A percentile compares a stretch with the other conserved stretches of the same genome.
phyloP scores from a whole-genome alignment of 73 alveolate genomes.

The Paramecium octaurelia region DNA sequence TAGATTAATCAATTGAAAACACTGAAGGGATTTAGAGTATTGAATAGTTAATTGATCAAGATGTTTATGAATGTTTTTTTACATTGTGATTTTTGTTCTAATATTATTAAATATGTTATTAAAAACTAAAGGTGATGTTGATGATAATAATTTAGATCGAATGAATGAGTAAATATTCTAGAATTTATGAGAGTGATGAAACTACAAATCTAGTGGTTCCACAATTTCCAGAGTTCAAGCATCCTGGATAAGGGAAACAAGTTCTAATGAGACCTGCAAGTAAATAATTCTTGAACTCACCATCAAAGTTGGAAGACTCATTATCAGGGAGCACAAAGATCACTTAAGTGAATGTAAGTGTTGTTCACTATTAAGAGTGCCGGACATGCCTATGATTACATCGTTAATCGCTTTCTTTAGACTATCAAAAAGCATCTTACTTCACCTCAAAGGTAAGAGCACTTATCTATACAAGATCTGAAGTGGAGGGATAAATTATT shows the following conservation, averaged over 20 bases:
- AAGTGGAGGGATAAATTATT: constrained; percentile 34
- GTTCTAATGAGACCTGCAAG: neutral
- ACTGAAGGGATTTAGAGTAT: neutral
- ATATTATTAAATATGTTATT: neutral
- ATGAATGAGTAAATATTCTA: neutral
- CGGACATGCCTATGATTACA: neutral
- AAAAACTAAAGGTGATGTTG: constrained; percentile 38
- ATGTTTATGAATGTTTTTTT: constrained; percentile 33
- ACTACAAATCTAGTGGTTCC: neutral
- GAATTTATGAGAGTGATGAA: constrained; percentile 13
- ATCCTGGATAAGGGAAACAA: neutral
- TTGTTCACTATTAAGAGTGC: neutral
- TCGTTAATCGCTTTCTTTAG: constrained; percentile 19
- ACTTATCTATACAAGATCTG: neutral
- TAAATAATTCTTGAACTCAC: constrained; percentile 10
- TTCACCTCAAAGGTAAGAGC: neutral
- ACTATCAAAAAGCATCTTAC: constrained; percentile 14
- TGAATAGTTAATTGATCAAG: neutral
- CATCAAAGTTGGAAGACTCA: neutral
- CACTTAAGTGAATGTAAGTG: neutral
- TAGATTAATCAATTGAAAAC: neutral
- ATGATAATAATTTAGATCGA: neutral
- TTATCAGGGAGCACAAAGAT: constrained; percentile 35
- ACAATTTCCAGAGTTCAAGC: constrained; percentile 8
- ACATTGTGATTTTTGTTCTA: neutral